Base-by-base conservation (phyloP, 371 early-diverging fungal species). In the Rhizomucor miehei region DNA sequence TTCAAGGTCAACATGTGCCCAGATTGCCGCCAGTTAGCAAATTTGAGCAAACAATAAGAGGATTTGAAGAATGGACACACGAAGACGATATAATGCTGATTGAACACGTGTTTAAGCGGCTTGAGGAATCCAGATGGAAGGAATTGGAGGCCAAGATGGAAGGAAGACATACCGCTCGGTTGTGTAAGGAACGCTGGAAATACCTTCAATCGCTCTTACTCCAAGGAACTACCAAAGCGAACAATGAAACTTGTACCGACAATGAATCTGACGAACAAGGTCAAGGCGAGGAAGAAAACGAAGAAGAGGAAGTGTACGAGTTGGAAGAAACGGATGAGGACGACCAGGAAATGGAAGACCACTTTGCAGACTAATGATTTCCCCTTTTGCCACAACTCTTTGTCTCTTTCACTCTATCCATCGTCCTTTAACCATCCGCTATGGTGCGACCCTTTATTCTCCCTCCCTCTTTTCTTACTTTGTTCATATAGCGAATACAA, bases 1-100 rank as follows among this genome's bases (percentile, higher is more conserved):
- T 49, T n/a, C 43, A 49, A n/a, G 23, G 54, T 41, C 38, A 55
- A 38, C 41, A 44, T 38, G 36, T 10, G 25, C 56, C 21, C 13
- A 59, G 40, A 48, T 44, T 71, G 41, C 58, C 67, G 13, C 67
- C 59, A 0, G 59, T 56, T 14, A 51, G 62, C 6, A 71, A 71
- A 52, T 69, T 50, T 37, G 67, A 72, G 34, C 72, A 75, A 29
- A 59, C 66, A 1, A 69, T 75, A 24, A 63, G 70, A 14, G 76
- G 76, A 16, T 75, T 67, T 46, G 73, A 72, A 55, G 4, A 19
- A 35, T 64, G 64, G 64, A 59, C 64, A 12, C 41, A 52, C 24
- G 52, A 51, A 6, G 64, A 64, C 25, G 64, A 64, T 56, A 44
- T 50, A 17, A 29, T 59, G 13, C 34, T 64, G 41, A 25, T 64